These are phyloP conservation scores for Serendipita vermifera DNA, from an alignment of 768 basidiomycete genomes.

Conservation along the genomic window DNA sequence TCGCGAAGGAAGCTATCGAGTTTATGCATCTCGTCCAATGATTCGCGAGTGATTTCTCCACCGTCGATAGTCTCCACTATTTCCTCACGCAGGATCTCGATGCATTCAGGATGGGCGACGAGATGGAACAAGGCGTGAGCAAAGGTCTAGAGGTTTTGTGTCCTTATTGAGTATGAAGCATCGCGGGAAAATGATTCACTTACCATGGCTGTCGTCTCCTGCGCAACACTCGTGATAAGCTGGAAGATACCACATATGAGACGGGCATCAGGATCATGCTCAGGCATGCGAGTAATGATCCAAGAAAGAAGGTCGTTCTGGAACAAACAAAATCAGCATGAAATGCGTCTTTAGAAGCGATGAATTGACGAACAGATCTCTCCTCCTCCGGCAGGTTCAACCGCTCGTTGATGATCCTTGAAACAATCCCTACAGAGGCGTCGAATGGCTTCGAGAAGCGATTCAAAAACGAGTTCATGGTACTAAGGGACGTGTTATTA, in stretches of 20 bases:
- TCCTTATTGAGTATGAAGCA: no score
- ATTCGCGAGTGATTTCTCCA: not conserved
- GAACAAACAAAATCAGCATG: no score
- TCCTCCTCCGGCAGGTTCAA: not conserved
- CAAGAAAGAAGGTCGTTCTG: not conserved
- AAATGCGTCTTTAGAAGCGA: not conserved
- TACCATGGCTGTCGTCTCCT: not conserved
- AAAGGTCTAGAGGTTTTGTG: conserved; percentile 21
- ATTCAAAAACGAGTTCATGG: not conserved
- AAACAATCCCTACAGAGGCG: not conserved
- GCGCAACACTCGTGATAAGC: not conserved
- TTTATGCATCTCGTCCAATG: conserved; percentile 11
- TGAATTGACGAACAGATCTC: not conserved
- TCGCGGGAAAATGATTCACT: no score
- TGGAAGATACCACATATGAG: not conserved
- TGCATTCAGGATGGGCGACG: conserved; percentile 22
- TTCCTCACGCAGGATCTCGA: conserved; percentile 5
- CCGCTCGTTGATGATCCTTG: not conserved
- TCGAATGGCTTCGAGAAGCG: not conserved
- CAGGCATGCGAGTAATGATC: not conserved
- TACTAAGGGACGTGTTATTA: no score
- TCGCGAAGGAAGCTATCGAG: conserved; percentile 13
- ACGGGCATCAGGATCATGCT: not conserved
- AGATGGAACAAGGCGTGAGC: conserved; percentile 27
- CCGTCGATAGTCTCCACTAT: not conserved